These are phyloP conservation scores for Xylaria multiplex DNA, from an alignment of 2,329 filamentous ascomycete species.

Conservation along the genomic window DNA sequence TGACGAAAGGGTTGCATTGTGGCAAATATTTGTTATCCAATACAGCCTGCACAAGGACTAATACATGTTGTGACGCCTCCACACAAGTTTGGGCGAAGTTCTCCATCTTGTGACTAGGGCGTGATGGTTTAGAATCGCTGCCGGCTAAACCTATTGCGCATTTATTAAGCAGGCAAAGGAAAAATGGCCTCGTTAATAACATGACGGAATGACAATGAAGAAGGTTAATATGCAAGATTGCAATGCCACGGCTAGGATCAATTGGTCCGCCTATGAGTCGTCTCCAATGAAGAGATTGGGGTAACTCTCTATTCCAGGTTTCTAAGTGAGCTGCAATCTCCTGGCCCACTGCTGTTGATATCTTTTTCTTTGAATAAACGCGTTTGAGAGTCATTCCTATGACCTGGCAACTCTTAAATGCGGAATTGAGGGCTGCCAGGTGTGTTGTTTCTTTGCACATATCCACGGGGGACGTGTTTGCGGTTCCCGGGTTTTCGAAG, in stretches of 20 bases:
- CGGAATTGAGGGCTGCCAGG: slow-evolving; percentile 59
- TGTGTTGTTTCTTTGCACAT: slow-evolving; percentile 43
- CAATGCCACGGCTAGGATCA: slow-evolving; percentile 62
- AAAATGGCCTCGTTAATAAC: slow-evolving; percentile 71
- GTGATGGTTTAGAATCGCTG: slow-evolving; percentile 45
- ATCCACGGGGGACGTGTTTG: slow-evolving; percentile 28
- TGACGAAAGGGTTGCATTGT: slow-evolving; percentile 64
- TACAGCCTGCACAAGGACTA: slow-evolving; percentile 59
- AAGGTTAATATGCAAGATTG: slow-evolving; percentile 70
- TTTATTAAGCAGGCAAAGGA: slow-evolving; percentile 65
- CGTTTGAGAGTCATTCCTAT: slow-evolving; percentile 68
- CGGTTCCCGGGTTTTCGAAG: slow-evolving; percentile 43
- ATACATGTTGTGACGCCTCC: slow-evolving; percentile 60
- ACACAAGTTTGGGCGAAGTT: slow-evolving; percentile 63
- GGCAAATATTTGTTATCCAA: slow-evolving; percentile 58
- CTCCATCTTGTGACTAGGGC: slow-evolving; percentile 52
- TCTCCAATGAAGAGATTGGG: slow-evolving; percentile 60
- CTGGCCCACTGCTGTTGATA: slow-evolving; percentile 66
- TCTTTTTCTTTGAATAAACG: slow-evolving; percentile 68
- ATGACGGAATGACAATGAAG: slow-evolving; percentile 71
- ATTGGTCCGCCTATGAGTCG: slow-evolving; percentile 55
- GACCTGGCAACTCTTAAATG: slow-evolving; percentile 66
- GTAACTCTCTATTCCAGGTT: slow-evolving; percentile 61
- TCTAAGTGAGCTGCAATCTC: slow-evolving; percentile 66
- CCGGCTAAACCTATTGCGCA: slow-evolving; percentile 49